Evolutionary conservation across 345 rosid genomes (phyloP).

Genomic region (Melaleuca alternifolia): DNA sequence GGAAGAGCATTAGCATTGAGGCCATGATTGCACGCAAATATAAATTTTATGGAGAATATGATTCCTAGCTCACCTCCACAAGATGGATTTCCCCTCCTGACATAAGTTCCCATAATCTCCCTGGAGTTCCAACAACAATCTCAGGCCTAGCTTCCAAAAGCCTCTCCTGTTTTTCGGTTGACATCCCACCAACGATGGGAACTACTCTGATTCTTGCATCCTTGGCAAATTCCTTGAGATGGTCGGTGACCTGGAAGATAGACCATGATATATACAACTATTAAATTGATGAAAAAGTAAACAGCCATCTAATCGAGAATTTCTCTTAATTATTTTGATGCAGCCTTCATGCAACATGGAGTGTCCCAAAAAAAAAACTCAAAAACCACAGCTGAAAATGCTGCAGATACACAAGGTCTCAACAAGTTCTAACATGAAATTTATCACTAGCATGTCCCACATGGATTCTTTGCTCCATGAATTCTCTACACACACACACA

Average conservation of each 20-base stretch:
- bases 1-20: background rate
- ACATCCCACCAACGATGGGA: conserved; percentile 95
- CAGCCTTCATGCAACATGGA: background rate
- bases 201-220: conserved; percentile 55
- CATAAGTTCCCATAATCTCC: conserved; percentile 97
- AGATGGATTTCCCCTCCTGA: conserved; percentile 90
- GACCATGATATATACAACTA: background rate
- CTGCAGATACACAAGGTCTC: background rate
- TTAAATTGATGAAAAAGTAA: background rate
- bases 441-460: background rate
- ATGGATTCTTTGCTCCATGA: background rate
- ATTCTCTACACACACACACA: background rate
- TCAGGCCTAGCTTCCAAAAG: conserved; percentile 82
- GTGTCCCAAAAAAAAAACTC: background rate
- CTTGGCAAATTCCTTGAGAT: conserved; percentile 63
- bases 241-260: conserved; percentile 65
- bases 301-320: background rate
- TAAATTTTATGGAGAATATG: background rate
- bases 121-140: conserved; percentile 88
- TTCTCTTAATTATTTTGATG: background rate
- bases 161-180: conserved; percentile 85
- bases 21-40: background rate
- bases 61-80: conserved; percentile 50
- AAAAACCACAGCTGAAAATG: background rate
- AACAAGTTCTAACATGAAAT: background rate